Base-by-base conservation (phyloP, 2,329 filamentous ascomycete species). In the Beauveria sp. region DNA sequence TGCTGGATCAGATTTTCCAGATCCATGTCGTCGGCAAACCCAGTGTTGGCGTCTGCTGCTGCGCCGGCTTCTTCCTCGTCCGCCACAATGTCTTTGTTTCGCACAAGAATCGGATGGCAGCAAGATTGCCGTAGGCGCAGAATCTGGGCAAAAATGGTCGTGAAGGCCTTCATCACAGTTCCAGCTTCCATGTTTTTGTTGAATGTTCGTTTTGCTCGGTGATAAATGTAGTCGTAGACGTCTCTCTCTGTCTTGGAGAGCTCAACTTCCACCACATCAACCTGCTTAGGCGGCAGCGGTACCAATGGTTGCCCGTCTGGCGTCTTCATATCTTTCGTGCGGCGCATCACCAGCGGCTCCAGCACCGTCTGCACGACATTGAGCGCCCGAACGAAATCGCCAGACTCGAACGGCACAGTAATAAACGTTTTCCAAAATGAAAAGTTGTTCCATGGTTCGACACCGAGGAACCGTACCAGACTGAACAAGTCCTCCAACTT, bases 371-470 rank as follows among this genome's bases (percentile, higher is more conserved):
- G 95, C 1, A 99, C 95, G 2, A 99, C 95, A 71, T 98, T 95
- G 8, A 99, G 80, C 0, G 95, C 95, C 5, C 93, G 88, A 67
- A 97, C 86, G 71, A 96, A 97, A 65, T 99, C 90, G 67, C 95
- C 95, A 0, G 91, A 93, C 73, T 99, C 95, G 66, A 99, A 99
- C 0, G 95, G 95, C 1, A 96, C 88, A 0, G 95, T 99, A 70
- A 99, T 98, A 72, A 99, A 99, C 0, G 95, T 98, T 72, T 93
- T 93, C 95, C 95, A 99, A 76, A 96, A 99, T 0, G 93, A 96
- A 73, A 99, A 99, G 73, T 98, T 98, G 69, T 89, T 95, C 95
- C 95, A 99, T 0, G 95, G 95, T 72, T 98, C 93, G 4, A 99
- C 95, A 62, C 91, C 88, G 12, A 99, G 78, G 75, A 98, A 99